Percentiles rank a stretch among this genome's conserved stretches.
Evolutionary conservation across 164 flowering plant genomes (phyloP).

Genomic region (Berberis thunbergii): DNA sequence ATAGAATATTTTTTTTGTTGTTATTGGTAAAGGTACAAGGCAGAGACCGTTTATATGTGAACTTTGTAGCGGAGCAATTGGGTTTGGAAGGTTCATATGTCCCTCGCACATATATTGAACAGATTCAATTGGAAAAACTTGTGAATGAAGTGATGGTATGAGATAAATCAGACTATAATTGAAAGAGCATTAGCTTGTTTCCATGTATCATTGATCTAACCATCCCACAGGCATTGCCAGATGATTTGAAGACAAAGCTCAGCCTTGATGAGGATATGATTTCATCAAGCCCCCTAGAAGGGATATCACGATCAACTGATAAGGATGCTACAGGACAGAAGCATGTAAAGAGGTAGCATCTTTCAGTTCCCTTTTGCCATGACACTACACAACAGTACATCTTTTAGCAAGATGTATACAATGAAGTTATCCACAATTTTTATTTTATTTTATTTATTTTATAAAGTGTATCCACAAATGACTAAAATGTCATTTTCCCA

Average conservation of each 20-base stretch:
- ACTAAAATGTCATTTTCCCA: too few species aligned
- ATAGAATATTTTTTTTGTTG: slow-evolving; percentile 2
- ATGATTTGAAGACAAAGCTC: slow-evolving; percentile 85
- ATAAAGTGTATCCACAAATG: too few species aligned
- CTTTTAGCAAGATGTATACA: not conserved
- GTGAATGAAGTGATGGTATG: slow-evolving; percentile 92
- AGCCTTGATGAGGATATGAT: slow-evolving; percentile 80
- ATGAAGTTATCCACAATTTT: too few species aligned
- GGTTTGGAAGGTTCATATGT: slow-evolving; percentile 84
- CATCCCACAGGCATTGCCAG: slow-evolving; percentile 70
- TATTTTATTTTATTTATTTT: too few species aligned
- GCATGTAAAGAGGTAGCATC: slow-evolving; percentile 44
- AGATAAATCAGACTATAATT: slow-evolving; percentile 9
- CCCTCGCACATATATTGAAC: slow-evolving; percentile 95
- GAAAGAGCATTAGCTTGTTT: slow-evolving; percentile 7
- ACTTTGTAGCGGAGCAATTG: slow-evolving; percentile 58
- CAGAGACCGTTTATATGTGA: slow-evolving; percentile 61
- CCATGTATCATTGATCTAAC: slow-evolving; percentile 13
- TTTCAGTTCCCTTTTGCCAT: not conserved
- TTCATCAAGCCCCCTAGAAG: slow-evolving; percentile 80
- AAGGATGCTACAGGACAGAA: slow-evolving; percentile 53
- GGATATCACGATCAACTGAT: slow-evolving; percentile 64
- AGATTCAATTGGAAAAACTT: slow-evolving; percentile 93
- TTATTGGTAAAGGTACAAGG: slow-evolving; percentile 77
- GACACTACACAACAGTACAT: not conserved